Base-by-base conservation (phyloP, 768 basidiomycete species). In the Suillus discolor region DNA sequence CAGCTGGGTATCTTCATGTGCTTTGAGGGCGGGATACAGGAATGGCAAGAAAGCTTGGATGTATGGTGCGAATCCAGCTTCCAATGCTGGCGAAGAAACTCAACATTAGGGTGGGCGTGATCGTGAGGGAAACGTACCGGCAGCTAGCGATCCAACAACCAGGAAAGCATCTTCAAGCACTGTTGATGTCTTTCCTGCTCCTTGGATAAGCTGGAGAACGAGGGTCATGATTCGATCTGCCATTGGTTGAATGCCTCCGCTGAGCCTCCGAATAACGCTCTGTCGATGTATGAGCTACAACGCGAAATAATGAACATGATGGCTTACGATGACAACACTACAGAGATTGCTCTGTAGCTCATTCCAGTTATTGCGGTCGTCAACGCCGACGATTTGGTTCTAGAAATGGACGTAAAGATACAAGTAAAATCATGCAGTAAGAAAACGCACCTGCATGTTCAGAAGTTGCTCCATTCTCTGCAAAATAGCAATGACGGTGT, bases 351-450 rank as follows among this genome's bases (percentile, higher is more conserved):
- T 91, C 76, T 97, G 96, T 31, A 99, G 84, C 75, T 99, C 97
- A 73, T 97, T 97, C 96, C 97, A 97, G 81, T 97, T 99, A 79
- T 96, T 96, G 68, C 94, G 89, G 74, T 99, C 97, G 77, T 99
- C 97, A 20, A 89, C 83, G 53, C 97, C 97, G 45, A 99, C 82
- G 65, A 99, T 91, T 79, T 99, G 96, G 76, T 92, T 94, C 88
- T 96, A 71, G 16, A 44, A 67, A 28, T 23, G 69, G 55, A 62
- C 6, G 25, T 51, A 23, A 31, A 1, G 25, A 41, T 36, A 38
- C 31, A 31, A 54, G 13, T 61, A 64, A 45, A 49, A 44, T 20
- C 6, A 60, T 3, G 18, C 6, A 25, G 4, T n/a, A 44, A 57
- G n/a, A 8, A 38, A 25, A 75, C 85, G 57, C 38, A 92, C 93